These are phyloP conservation scores for Termitomyces sp. DNA, from an alignment of 768 basidiomycete genomes.

Conservation along the genomic window DNA sequence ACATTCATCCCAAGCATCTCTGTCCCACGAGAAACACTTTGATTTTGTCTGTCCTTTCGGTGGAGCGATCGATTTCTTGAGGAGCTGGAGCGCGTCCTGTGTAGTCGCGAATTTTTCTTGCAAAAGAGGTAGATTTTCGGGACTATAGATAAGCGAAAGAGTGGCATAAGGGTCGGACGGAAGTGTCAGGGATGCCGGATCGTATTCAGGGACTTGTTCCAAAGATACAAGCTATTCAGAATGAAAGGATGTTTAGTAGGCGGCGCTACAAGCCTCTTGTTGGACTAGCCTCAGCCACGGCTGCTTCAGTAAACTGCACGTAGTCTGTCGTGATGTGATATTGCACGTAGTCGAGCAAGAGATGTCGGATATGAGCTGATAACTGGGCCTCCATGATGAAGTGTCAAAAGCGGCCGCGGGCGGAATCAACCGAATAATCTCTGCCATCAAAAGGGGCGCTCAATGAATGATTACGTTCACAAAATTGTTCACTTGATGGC, in stretches of 20 bases:
- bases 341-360: slow-evolving; percentile 49
- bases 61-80: slow-evolving; percentile 23
- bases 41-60: slow-evolving; percentile 24
- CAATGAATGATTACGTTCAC: too few species aligned
- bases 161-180: slow-evolving; percentile 51
- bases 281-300: slow-evolving; percentile 37
- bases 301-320: slow-evolving; percentile 43
- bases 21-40: slow-evolving; percentile 30
- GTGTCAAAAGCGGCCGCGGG: not conserved
- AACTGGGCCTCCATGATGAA: slow-evolving; percentile 18
- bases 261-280: not conserved
- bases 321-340: slow-evolving; percentile 52
- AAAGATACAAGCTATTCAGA: slow-evolving; percentile 34
- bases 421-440: not conserved
- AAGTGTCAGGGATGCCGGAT: slow-evolving; percentile 44
- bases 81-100: slow-evolving; percentile 24
- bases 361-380: slow-evolving; percentile 42
- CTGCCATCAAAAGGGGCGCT: too few species aligned
- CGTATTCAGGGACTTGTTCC: slow-evolving; percentile 36
- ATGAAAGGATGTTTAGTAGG: not conserved
- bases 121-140: slow-evolving; percentile 28
- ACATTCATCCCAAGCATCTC: slow-evolving; percentile 12
- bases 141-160: slow-evolving; percentile 28
- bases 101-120: slow-evolving; percentile 41
- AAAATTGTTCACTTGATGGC: too few species aligned